Evolutionary conservation across 2,329 filamentous ascomycete species (phyloP).

Genomic region (Epichloe baconii): DNA sequence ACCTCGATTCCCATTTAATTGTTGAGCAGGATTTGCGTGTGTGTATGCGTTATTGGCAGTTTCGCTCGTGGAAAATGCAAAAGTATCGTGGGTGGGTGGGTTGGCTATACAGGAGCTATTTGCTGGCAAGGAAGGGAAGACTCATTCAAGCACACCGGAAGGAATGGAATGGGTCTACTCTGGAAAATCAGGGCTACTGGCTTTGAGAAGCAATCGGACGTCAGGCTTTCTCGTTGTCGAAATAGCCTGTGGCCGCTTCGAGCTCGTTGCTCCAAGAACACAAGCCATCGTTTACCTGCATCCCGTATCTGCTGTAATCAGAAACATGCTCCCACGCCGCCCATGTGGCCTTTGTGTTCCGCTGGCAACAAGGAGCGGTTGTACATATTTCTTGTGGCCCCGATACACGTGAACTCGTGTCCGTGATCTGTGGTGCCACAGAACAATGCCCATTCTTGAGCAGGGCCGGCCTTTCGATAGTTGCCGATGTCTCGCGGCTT

Average conservation of each 20-base stretch:
- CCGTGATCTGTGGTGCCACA: background rate
- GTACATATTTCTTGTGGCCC: background rate
- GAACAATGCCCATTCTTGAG: background rate
- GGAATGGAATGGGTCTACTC: background rate
- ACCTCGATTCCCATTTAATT: too few relatives aligned
- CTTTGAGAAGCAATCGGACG: too few relatives aligned
- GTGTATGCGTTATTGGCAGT: too few relatives aligned
- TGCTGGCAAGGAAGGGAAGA: too few relatives aligned
- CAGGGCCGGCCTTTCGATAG: background rate
- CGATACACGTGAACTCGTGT: constrained; percentile 2
- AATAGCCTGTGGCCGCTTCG: too few relatives aligned
- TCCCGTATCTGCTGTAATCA: background rate
- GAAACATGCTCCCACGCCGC: background rate
- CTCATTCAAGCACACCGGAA: background rate
- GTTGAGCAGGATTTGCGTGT: too few relatives aligned
- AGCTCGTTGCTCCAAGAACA: too few relatives aligned
- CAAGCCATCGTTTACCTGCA: background rate
- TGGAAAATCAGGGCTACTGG: too few relatives aligned
- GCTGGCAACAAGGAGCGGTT: background rate
- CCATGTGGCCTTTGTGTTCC: background rate
- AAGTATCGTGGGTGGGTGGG: too few relatives aligned
- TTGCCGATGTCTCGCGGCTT: background rate
- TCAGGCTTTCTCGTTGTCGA: background rate
- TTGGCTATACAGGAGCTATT: too few relatives aligned
- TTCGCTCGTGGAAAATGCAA: too few relatives aligned